Percentiles rank a stretch among this genome's conserved stretches.
Conservation (phyloP, 2,329 filamentous ascomycete species). For the Didymella pinodella region DNA sequence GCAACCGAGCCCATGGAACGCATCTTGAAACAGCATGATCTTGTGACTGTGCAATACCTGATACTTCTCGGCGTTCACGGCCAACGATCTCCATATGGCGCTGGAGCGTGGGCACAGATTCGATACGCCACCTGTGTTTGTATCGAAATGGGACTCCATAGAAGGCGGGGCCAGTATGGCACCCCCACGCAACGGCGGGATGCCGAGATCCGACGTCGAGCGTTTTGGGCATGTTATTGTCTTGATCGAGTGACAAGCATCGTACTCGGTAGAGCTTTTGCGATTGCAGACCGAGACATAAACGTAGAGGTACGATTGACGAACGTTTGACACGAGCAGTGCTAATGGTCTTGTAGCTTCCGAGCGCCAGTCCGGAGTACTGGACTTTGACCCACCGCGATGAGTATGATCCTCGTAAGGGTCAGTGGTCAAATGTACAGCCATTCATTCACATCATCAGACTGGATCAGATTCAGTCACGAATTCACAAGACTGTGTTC, state of each 20-base stretch:
- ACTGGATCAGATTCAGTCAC: slow-evolving; percentile 36
- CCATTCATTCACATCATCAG: slow-evolving; percentile 41
- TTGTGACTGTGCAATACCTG: slow-evolving; percentile 37
- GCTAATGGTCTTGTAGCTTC: slow-evolving; percentile 24
- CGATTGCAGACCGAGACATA: slow-evolving; percentile 40
- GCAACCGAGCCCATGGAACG: slow-evolving; percentile 38
- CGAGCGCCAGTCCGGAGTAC: slow-evolving; percentile 29
- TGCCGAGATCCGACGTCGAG: slow-evolving; percentile 35
- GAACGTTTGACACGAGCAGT: not conserved
- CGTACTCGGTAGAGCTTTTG: slow-evolving; percentile 37
- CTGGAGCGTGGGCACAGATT: slow-evolving; percentile 40
- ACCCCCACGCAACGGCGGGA: slow-evolving; percentile 27
- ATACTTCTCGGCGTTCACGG: slow-evolving; percentile 38
- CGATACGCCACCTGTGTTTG: slow-evolving; percentile 39
- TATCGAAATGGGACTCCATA: slow-evolving; percentile 39
- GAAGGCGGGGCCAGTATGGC: slow-evolving; percentile 33
- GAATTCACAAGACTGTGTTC: slow-evolving; percentile 38
- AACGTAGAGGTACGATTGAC: slow-evolving; percentile 34
- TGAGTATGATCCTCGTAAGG: slow-evolving; percentile 18
- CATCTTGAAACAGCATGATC: slow-evolving; percentile 36
- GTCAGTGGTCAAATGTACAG: slow-evolving; percentile 34
- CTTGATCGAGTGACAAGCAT: slow-evolving; percentile 38
- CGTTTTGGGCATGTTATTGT: slow-evolving; percentile 41
- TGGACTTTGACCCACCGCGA: slow-evolving; percentile 36
- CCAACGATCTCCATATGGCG: slow-evolving; percentile 39